Percentiles rank a stretch among this genome's conserved stretches.
phyloP scores from a whole-genome alignment of 164 flowering plant species.

The Macadamia tetraphylla region DNA sequence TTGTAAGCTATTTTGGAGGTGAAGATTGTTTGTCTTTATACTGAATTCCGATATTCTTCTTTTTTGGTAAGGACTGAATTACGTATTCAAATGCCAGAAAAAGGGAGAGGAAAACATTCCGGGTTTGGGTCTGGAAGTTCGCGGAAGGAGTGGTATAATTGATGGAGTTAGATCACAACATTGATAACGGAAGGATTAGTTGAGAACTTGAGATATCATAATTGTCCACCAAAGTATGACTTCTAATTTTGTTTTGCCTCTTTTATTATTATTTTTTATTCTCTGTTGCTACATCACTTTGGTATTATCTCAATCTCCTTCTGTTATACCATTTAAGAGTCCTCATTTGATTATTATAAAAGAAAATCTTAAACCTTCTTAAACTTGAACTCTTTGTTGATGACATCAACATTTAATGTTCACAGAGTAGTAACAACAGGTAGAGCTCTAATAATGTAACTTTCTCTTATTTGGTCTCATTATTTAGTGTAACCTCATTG shows the following conservation, averaged over 20 bases:
- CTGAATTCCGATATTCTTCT: too few relatives aligned
- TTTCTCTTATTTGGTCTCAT: too few relatives aligned
- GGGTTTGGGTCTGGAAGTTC: conserved; percentile 67
- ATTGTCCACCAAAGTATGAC: conserved; percentile 77
- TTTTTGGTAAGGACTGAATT: too few relatives aligned
- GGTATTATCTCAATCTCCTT: not conserved
- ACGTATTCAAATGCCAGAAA: too few relatives aligned
- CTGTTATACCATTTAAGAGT: not conserved
- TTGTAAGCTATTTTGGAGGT: too few relatives aligned
- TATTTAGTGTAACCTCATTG: too few relatives aligned
- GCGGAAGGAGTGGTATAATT: conserved; percentile 80
- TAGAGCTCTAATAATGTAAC: too few relatives aligned
- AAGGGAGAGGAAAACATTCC: conserved; percentile 22
- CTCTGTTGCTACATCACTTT: not conserved
- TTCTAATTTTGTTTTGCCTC: not conserved
- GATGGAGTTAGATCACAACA: conserved; percentile 90
- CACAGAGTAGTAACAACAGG: too few relatives aligned
- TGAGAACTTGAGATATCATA: conserved; percentile 49
- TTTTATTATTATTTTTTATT: not conserved
- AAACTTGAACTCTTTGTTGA: too few relatives aligned
- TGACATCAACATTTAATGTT: too few relatives aligned
- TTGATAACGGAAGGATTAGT: conserved; percentile 69
- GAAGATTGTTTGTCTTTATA: too few relatives aligned
- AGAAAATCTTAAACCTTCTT: too few relatives aligned
- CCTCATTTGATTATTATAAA: not conserved